A percentile compares a stretch with the other conserved stretches of the same genome.
These are phyloP conservation scores for Phytophthora pisi DNA, from an alignment of 352 stramenopile species.

Conservation along the genomic window DNA sequence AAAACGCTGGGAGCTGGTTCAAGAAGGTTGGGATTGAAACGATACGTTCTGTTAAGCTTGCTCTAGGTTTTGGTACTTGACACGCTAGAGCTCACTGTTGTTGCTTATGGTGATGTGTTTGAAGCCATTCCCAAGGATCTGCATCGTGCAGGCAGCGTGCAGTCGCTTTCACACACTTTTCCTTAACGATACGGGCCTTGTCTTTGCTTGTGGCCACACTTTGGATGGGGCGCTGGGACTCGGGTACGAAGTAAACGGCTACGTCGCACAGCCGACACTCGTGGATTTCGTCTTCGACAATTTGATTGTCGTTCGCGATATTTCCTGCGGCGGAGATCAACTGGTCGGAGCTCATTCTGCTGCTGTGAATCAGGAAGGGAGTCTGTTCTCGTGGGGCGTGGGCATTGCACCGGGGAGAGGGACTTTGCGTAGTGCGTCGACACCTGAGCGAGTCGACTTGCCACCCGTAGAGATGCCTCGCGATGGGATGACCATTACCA, in stretches of 20 bases:
- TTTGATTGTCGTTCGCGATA: constrained; percentile 37
- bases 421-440: constrained; percentile 41
- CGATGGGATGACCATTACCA: background rate
- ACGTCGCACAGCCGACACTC: constrained; percentile 41
- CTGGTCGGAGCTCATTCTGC: constrained; percentile 73
- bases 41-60: constrained; percentile 25
- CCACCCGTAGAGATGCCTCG: constrained; percentile 10
- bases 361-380: constrained; percentile 56
- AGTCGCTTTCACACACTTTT: constrained; percentile 67
- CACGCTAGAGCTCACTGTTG: background rate
- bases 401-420: constrained; percentile 56
- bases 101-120: background rate
- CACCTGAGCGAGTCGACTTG: constrained; percentile 42
- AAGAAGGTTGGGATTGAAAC: constrained; percentile 37
- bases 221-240: constrained; percentile 65
- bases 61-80: background rate
- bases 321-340: constrained; percentile 63
- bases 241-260: constrained; percentile 19
- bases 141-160: constrained; percentile 62
- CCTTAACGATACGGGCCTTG: constrained; percentile 64
- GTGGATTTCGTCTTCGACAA: constrained; percentile 64
- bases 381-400: constrained; percentile 82
- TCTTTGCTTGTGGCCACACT: constrained; percentile 61
- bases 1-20: constrained; percentile 12
- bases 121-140: constrained; percentile 62